Evolutionary conservation across 176 grass and related monocot species (phyloP).

Genomic region (Leersia perrieri): DNA sequence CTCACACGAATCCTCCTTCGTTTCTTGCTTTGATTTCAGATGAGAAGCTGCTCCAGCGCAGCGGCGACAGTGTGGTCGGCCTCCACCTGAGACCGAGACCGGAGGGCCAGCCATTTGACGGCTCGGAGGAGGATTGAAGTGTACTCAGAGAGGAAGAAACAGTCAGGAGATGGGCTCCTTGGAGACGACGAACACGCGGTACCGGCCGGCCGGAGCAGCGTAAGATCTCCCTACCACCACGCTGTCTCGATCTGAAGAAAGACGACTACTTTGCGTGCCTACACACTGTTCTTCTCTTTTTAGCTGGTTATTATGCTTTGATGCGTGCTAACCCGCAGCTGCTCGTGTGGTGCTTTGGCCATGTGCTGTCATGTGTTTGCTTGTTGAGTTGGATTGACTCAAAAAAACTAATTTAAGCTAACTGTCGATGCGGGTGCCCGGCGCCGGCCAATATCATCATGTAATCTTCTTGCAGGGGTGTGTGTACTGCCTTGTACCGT

Average conservation of each 20-base stretch:
- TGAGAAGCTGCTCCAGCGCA: conserved; percentile 45
- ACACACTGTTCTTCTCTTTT: background rate
- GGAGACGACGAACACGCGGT: conserved; percentile 49
- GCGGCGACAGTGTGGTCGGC: conserved; percentile 21
- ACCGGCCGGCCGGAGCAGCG: conserved; percentile 52
- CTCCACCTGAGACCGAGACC: conserved; percentile 26
- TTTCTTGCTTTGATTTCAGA: conserved; percentile 32
- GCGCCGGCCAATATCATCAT: background rate
- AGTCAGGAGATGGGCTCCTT: conserved; percentile 43
- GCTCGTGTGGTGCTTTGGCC: conserved; percentile 29
- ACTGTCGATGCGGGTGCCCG: background rate
- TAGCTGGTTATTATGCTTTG: conserved; percentile 21
- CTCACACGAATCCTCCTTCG: conserved; percentile 17
- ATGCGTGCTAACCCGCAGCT: conserved; percentile 33
- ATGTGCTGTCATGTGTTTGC: conserved; percentile 48
- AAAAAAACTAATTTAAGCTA: conserved; percentile 16
- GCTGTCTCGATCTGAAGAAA: conserved; percentile 12
- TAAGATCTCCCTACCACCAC: conserved; percentile 33
- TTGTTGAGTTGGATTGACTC: conserved; percentile 1
- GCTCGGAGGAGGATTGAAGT: background rate
- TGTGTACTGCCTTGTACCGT: conserved; percentile 9
- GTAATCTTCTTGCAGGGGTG: background rate
- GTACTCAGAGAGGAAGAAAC: background rate
- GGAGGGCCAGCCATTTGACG: background rate
- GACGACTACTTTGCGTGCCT: background rate